Conservation (phyloP, 164 flowering plant genomes). For the Tinospora cordifolia region DNA sequence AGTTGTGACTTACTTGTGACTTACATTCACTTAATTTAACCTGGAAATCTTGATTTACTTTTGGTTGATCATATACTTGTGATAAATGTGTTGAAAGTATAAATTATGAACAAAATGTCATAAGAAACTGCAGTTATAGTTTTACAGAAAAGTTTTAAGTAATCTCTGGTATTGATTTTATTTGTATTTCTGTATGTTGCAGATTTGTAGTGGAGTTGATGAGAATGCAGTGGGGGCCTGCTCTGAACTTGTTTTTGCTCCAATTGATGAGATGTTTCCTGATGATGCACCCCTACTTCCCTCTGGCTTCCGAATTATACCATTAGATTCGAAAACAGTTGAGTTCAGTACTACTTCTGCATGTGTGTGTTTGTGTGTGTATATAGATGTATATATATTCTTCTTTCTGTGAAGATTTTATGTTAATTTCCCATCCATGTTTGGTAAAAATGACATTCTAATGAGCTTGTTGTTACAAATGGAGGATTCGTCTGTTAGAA, state of each 20-base stretch:
- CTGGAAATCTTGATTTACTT: neutral
- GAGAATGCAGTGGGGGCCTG: constrained; percentile 84
- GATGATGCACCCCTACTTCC: constrained; percentile 86
- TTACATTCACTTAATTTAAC: neutral
- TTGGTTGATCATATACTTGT: neutral
- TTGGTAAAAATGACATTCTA: too few species aligned
- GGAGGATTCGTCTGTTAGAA: too few species aligned
- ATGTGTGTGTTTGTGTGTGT: neutral
- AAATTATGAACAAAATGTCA: neutral
- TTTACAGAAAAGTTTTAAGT: neutral
- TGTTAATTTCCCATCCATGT: too few species aligned
- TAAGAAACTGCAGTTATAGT: neutral
- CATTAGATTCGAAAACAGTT: constrained; percentile 74
- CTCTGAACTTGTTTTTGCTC: constrained; percentile 90
- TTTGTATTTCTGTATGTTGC: constrained; percentile 10
- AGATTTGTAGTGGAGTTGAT: constrained; percentile 82
- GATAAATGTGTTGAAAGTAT: neutral
- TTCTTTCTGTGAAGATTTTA: too few species aligned
- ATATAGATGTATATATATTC: too few species aligned
- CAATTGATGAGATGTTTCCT: constrained; percentile 90
- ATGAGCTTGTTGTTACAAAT: too few species aligned
- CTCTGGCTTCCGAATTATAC: constrained; percentile 86
- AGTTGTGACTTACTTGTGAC: neutral
- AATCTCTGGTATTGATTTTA: neutral
- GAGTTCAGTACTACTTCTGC: constrained; percentile 20